Evolutionary conservation across 1,139 yeast genomes (phyloP).

Genomic region (Yamadazyma diddensiae): DNA sequence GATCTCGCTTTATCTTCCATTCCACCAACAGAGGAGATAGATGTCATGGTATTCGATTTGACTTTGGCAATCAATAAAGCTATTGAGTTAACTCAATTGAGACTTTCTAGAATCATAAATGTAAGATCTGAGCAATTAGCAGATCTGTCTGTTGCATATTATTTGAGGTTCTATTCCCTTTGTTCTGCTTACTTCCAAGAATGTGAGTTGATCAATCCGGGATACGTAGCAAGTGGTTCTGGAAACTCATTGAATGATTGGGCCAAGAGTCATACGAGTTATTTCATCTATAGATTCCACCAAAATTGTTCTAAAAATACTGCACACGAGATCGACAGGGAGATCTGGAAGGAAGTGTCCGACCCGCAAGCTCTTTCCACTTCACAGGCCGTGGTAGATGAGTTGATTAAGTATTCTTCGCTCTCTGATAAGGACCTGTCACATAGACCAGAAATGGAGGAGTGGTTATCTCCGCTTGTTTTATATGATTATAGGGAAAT

Average conservation of each 20-base stretch:
- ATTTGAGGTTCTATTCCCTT: constrained; percentile 64
- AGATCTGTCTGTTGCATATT: constrained; percentile 50
- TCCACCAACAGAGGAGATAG: constrained; percentile 27
- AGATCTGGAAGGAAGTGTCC: constrained; percentile 72
- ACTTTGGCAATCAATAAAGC: constrained; percentile 59
- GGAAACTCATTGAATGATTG: constrained; percentile 59
- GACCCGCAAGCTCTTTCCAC: constrained; percentile 25
- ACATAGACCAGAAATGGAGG: constrained; percentile 6
- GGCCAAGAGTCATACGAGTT: constrained; percentile 62
- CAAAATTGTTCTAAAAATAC: constrained; percentile 46
- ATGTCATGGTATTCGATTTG: constrained; percentile 62
- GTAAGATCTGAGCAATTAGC: constrained; percentile 76
- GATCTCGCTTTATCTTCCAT: constrained; percentile 66
- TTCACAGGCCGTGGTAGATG: constrained; percentile 54
- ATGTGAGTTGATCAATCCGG: constrained; percentile 83
- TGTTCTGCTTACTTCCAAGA: constrained; percentile 72
- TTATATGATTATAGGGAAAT: constrained; percentile 17
- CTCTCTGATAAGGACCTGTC: constrained; percentile 29
- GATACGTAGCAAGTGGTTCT: constrained; percentile 51
- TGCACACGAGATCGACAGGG: constrained; percentile 56
- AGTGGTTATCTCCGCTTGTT: constrained; percentile 48
- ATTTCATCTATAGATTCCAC: constrained; percentile 59
- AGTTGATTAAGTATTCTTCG: constrained; percentile 50
- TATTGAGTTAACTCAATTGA: constrained; percentile 68
- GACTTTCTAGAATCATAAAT: constrained; percentile 74